Conservation (phyloP, 106 monocot genomes). For the Platanthera guangdongensis region DNA sequence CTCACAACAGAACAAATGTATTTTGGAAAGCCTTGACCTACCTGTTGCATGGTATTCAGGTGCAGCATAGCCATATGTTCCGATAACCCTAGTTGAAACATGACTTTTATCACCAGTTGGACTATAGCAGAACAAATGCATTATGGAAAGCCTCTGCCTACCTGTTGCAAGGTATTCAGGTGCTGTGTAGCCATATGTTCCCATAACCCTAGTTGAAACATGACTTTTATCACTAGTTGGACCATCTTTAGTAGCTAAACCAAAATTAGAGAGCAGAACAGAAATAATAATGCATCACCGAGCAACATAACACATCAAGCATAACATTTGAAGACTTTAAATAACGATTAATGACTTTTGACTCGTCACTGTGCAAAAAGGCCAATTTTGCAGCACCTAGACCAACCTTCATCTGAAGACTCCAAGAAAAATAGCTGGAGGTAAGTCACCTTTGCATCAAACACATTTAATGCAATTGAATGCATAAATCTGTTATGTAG, state of each 20-base stretch:
- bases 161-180: too few relatives aligned
- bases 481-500: too few relatives aligned
- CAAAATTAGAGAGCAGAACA: neutral
- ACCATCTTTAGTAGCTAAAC: conserved; percentile 3
- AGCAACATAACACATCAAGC: neutral
- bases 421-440: conserved; percentile 2
- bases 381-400: conserved; percentile 1
- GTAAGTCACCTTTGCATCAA: neutral
- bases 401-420: neutral
- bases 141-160: too few relatives aligned
- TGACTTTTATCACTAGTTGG: neutral
- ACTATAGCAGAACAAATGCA: too few relatives aligned
- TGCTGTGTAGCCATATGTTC: too few relatives aligned
- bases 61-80: neutral
- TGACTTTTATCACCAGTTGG: neutral
- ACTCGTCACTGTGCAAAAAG: conserved; percentile 3
- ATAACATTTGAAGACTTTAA: conserved; percentile 2
- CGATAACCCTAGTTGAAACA: conserved; percentile 2
- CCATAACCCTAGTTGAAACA: too few relatives aligned
- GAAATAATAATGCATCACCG: neutral
- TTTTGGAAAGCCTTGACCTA: too few relatives aligned
- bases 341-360: conserved; percentile 1
- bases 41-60: too few relatives aligned
- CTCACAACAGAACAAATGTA: too few relatives aligned
- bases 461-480: neutral